Base-by-base conservation (phyloP, 2,329 filamentous ascomycete species). In the Ramichloridium luteum region DNA sequence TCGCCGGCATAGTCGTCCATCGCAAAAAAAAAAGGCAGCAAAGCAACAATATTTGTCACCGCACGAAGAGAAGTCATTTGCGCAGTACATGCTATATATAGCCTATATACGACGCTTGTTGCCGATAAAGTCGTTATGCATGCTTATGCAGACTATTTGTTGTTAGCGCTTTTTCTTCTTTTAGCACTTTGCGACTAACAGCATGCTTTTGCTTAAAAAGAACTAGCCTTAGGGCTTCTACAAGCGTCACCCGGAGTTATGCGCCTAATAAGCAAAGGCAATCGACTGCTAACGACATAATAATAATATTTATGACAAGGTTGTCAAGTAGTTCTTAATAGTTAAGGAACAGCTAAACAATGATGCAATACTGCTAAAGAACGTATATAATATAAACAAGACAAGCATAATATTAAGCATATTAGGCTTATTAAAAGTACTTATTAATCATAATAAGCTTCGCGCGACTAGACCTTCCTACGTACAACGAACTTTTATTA, bases 381-480 rank as follows among this genome's bases (percentile, higher is more conserved):
- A 54, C 38, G 38, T 55, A 4, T 58, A 58, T 37, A 56, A 57
- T 32, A 55, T 57, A 37, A 50, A 57, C 34, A 45, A 56, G 44
- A 57, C 52, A n/a, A 46, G 52, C 30, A 41, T 57, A 11, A 44
- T 56, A 38, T 42, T 58, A 15, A 40, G 15, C 26, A 37, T 45
- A 32, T 44, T 44, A 4, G 38, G 34, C 22, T 50, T 47, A 25
- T 23, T 56, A 3, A 53, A 55, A 40, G 51, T 54, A 17, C 45
- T 57, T 12, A 41, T 55, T 34, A 32, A 41, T 41, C 48, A 46
- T 22, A 31, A 52, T 29, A 44, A 50, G 25, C 13, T n/a, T 10
- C 33, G 40, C 34, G 31, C 44, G 16, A 44, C 46, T 27, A 43
- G 47, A 42, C 45, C 47, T 14, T 40, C 42, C 23, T 5, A 39